phyloP scores from a whole-genome alignment of 768 basidiomycete genomes.

The Lepiota brunneoincarnata region DNA sequence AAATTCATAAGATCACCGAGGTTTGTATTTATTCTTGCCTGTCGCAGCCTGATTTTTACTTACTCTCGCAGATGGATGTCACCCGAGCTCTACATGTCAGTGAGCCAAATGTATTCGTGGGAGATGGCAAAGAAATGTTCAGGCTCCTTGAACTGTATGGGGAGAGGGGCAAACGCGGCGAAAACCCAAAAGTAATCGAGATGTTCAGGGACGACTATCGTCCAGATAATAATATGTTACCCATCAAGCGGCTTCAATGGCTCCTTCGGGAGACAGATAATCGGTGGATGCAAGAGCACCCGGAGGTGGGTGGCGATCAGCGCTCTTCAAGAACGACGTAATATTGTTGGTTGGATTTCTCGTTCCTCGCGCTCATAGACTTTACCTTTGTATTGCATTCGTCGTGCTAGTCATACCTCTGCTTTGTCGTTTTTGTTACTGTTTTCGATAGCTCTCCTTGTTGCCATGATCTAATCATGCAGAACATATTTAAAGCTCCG shows the following conservation, averaged over 20 bases:
- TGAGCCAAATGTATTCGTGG: constrained; percentile 36
- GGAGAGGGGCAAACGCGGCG: constrained; percentile 43
- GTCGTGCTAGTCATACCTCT: background rate
- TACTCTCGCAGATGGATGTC: constrained; percentile 45
- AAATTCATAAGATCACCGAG: constrained; percentile 37
- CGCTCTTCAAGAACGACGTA: constrained; percentile 5
- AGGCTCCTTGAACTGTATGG: constrained; percentile 56
- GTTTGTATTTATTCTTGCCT: constrained; percentile 27
- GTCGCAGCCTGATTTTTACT: background rate
- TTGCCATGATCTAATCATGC: background rate
- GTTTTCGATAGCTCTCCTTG: constrained; percentile 7
- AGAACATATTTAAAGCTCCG: constrained; percentile 4
- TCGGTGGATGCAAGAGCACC: constrained; percentile 34
- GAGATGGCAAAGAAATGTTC: constrained; percentile 49
- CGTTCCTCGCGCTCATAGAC: background rate
- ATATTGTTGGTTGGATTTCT: too few species aligned
- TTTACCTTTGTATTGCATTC: constrained; percentile 4
- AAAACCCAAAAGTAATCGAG: constrained; percentile 46
- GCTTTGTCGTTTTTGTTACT: constrained; percentile 6
- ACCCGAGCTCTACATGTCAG: constrained; percentile 47
- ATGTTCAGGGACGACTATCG: constrained; percentile 46
- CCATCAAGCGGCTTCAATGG: constrained; percentile 44
- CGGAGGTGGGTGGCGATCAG: background rate
- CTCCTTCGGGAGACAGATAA: constrained; percentile 48
- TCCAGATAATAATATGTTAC: constrained; percentile 42